phyloP scores from a whole-genome alignment of 371 early-diverging fungal species.

The Mucor mucedo region DNA sequence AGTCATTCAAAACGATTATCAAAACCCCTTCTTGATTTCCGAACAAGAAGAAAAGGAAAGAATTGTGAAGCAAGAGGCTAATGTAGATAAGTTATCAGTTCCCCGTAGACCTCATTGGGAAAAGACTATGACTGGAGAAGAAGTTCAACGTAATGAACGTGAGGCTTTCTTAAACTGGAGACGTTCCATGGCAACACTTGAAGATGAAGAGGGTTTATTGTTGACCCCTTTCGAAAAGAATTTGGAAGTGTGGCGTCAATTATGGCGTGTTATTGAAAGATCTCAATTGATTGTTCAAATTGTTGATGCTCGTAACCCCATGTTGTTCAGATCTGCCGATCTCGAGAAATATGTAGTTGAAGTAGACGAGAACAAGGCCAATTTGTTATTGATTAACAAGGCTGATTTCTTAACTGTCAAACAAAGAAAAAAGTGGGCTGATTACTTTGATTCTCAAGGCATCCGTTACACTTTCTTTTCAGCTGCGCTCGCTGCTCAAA shows the following conservation, averaged over 20 bases:
- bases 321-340: slow-evolving; percentile 94
- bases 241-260: slow-evolving; percentile 99
- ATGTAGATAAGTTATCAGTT: slow-evolving; percentile 75
- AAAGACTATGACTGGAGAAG: slow-evolving; percentile 77
- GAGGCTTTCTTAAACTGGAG: slow-evolving; percentile 93
- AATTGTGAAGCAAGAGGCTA: slow-evolving; percentile 76
- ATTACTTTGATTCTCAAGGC: slow-evolving; percentile 80
- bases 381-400: slow-evolving; percentile 95
- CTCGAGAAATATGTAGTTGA: slow-evolving; percentile 91
- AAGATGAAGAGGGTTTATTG: slow-evolving; percentile 89
- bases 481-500: slow-evolving; percentile 68
- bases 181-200: slow-evolving; percentile 82
- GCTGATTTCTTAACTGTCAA: slow-evolving; percentile 91
- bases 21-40: slow-evolving; percentile 83
- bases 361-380: slow-evolving; percentile 83
- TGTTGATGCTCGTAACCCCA: slow-evolving; percentile 99
- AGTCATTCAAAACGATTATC: slow-evolving; percentile 76
- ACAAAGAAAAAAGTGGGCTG: slow-evolving; percentile 82
- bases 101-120: slow-evolving; percentile 95
- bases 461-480: slow-evolving; percentile 93
- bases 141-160: slow-evolving; percentile 84
- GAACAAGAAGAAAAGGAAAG: slow-evolving; percentile 76
- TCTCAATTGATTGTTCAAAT: slow-evolving; percentile 98
- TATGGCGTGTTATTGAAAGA: slow-evolving; percentile 99
- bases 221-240: slow-evolving; percentile 99